Conservation (phyloP, 768 basidiomycete species). For the Tricholomella constricta region DNA sequence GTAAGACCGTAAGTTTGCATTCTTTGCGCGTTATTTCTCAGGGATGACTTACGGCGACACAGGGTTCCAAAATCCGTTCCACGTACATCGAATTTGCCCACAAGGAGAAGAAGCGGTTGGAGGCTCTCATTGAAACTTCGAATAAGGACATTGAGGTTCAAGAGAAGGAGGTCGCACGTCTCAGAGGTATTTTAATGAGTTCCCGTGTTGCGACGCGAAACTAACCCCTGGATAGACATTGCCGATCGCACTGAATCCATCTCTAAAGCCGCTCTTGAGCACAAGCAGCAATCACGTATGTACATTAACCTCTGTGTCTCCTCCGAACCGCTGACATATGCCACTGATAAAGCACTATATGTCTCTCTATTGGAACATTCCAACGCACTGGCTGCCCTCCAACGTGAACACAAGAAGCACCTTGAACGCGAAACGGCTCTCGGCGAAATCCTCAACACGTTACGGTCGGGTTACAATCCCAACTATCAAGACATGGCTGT, state of each 20-base stretch:
- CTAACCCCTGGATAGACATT: conserved; percentile 51
- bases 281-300: conserved; percentile 86
- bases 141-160: conserved; percentile 59
- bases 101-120: conserved; percentile 86
- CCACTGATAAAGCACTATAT: conserved; percentile 69
- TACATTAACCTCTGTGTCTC: not conserved
- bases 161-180: conserved; percentile 71
- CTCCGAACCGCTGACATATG: not conserved
- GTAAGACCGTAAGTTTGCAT: conserved; percentile 64
- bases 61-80: conserved; percentile 92
- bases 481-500: conserved; percentile 99
- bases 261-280: conserved; percentile 78
- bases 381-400: conserved; percentile 74
- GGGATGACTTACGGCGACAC: not conserved
- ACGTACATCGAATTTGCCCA: conserved; percentile 86
- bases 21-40: not conserved
- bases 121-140: conserved; percentile 57
- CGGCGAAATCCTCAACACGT: conserved; percentile 77
- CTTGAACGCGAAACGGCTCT: conserved; percentile 76
- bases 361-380: conserved; percentile 71
- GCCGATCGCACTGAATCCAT: conserved; percentile 77
- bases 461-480: conserved; percentile 90
- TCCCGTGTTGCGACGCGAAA: not conserved
- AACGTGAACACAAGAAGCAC: conserved; percentile 69
- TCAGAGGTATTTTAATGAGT: conserved; percentile 53